Percentiles rank a stretch among this genome's conserved stretches.
Evolutionary conservation across 2,329 filamentous ascomycete species (phyloP).

Genomic region (Fusarium circinatum): DNA sequence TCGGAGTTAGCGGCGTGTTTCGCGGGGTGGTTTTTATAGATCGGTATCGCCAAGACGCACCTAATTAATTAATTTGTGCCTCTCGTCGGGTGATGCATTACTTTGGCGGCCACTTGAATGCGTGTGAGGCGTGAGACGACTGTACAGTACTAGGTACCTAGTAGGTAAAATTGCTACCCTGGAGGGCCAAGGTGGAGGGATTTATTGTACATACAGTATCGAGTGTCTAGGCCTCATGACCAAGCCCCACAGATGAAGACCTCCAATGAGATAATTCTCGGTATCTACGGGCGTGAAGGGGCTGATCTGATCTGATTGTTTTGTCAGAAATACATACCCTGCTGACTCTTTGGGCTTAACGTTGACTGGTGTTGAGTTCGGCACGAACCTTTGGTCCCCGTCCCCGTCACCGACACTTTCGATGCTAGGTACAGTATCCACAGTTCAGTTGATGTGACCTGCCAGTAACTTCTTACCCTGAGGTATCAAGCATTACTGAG

Average conservation of each 20-base stretch:
- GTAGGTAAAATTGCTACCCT: conserved; percentile 7
- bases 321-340: neutral
- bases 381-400: conserved; percentile 1
- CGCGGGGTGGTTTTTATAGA: neutral
- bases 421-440: neutral
- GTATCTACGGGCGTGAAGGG: neutral
- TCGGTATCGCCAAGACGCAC: neutral
- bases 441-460: neutral
- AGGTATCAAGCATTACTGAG: neutral
- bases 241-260: neutral
- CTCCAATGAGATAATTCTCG: neutral
- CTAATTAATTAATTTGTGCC: neutral
- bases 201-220: neutral
- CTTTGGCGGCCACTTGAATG: neutral
- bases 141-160: neutral
- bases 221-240: neutral
- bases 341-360: neutral
- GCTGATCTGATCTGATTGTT: neutral
- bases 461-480: too few relatives aligned
- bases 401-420: neutral
- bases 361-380: neutral
- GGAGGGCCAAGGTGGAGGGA: conserved; percentile 15
- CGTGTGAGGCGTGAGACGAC: neutral
- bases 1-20: neutral
- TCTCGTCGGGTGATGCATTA: conserved; percentile 10